phyloP scores from a whole-genome alignment of 2,329 filamentous ascomycete genomes.

The Talaromyces sp. region DNA sequence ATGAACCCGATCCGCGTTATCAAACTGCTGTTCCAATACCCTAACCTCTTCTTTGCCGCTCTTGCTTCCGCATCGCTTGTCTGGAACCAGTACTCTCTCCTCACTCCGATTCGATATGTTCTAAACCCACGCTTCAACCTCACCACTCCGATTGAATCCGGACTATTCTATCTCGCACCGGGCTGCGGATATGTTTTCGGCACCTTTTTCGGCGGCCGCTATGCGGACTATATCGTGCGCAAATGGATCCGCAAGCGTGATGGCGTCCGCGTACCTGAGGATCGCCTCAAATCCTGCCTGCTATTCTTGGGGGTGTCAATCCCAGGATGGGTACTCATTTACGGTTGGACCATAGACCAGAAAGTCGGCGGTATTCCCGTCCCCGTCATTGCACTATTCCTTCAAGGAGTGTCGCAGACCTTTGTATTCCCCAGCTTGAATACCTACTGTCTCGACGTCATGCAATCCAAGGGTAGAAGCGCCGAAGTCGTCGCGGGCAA shows the following conservation, averaged over 20 bases:
- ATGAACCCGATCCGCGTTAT: conserved; percentile 65
- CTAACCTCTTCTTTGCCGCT: conserved; percentile 64
- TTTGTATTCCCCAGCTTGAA: conserved; percentile 75
- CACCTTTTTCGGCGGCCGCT: conserved; percentile 69
- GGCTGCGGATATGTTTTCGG: conserved; percentile 68
- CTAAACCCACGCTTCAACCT: conserved; percentile 72
- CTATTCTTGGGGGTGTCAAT: conserved; percentile 58
- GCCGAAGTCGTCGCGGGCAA: conserved; percentile 78
- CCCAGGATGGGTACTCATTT: conserved; percentile 65
- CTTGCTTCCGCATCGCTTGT: conserved; percentile 63
- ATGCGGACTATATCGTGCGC: conserved; percentile 66
- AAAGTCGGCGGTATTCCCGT: conserved; percentile 54
- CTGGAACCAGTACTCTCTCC: conserved; percentile 72
- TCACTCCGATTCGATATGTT: conserved; percentile 70
- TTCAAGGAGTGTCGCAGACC: conserved; percentile 71
- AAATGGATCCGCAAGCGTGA: conserved; percentile 60
- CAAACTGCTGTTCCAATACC: conserved; percentile 63
- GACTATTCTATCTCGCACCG: conserved; percentile 72
- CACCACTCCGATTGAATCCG: conserved; percentile 63
- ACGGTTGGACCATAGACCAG: conserved; percentile 64
- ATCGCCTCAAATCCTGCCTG: conserved; percentile 62
- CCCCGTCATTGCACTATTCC: conserved; percentile 70
- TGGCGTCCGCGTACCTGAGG: conserved; percentile 64
- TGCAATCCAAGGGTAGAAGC: conserved; percentile 60
- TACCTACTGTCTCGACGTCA: conserved; percentile 79